Evolutionary conservation across 106 monocot genomes (phyloP).

Genomic region (Platanthera guangdongensis): DNA sequence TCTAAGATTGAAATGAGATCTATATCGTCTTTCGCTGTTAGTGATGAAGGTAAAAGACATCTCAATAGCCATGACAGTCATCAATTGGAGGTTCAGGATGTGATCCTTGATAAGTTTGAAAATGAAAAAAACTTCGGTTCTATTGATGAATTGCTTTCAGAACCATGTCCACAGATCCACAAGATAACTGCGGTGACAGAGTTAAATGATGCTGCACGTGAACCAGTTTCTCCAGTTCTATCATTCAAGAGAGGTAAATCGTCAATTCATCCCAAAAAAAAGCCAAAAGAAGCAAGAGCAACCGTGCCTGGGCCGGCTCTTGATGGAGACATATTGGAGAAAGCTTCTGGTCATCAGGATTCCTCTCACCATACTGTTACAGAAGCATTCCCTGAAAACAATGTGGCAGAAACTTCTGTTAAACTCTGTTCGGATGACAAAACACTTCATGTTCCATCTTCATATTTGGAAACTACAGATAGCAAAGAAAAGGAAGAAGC

Average conservation of each 20-base stretch:
- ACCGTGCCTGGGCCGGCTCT: constrained; percentile 3
- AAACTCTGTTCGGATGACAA: constrained; percentile 5
- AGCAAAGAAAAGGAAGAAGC: constrained; percentile 1
- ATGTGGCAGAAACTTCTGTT: constrained; percentile 6
- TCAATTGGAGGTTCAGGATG: constrained; percentile 24
- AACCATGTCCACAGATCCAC: constrained; percentile 13
- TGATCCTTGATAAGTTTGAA: constrained; percentile 9
- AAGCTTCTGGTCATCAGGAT: constrained; percentile 7
- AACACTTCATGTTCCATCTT: background rate
- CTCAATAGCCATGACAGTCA: constrained; percentile 5
- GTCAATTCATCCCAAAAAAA: constrained; percentile 9
- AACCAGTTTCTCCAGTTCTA: constrained; percentile 12
- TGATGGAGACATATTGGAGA: constrained; percentile 9
- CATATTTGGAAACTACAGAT: constrained; percentile 8
- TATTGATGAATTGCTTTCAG: constrained; percentile 22
- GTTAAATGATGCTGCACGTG: constrained; percentile 6
- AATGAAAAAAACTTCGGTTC: constrained; percentile 12
- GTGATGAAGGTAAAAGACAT: constrained; percentile 13
- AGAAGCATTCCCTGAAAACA: constrained; percentile 5
- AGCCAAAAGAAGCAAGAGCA: constrained; percentile 10
- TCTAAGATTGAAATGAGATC: constrained; percentile 4
- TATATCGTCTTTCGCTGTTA: constrained; percentile 18
- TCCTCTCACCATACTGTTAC: constrained; percentile 1
- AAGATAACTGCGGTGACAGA: constrained; percentile 8
- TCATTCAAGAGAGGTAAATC: constrained; percentile 35